These are phyloP conservation scores for Phytophthora ohioensis DNA, from an alignment of 352 stramenopile genomes.

Conservation along the genomic window DNA sequence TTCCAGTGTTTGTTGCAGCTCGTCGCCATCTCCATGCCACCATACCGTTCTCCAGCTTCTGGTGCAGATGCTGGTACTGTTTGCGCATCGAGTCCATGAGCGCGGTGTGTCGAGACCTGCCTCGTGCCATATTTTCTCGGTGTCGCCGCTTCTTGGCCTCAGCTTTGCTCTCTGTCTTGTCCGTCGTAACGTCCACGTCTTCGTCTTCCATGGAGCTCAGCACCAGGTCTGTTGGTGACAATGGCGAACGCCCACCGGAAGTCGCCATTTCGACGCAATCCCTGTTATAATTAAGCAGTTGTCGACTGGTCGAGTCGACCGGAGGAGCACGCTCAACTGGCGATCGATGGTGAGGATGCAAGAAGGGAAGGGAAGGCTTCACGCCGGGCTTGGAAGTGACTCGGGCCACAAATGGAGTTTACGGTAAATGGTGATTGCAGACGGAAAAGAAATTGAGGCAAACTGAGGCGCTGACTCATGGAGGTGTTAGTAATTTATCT, in stretches of 20 bases:
- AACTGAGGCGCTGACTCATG: slow-evolving; percentile 11
- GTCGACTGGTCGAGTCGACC: slow-evolving; percentile 5
- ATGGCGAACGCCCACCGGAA: slow-evolving; percentile 16
- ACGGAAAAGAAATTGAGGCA: neutral
- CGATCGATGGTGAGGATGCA: slow-evolving; percentile 30
- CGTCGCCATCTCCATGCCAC: slow-evolving; percentile 15
- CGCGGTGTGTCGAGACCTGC: slow-evolving; percentile 37
- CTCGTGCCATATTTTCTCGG: slow-evolving; percentile 41
- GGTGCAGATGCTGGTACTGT: slow-evolving; percentile 34
- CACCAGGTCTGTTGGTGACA: slow-evolving; percentile 24
- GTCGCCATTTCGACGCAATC: slow-evolving; percentile 19
- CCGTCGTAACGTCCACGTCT: slow-evolving; percentile 8
- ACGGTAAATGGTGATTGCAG: slow-evolving; percentile 22
- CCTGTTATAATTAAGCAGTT: neutral
- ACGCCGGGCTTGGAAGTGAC: neutral
- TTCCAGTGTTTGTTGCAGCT: neutral
- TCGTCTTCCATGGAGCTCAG: slow-evolving; percentile 5
- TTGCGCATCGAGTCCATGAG: slow-evolving; percentile 39
- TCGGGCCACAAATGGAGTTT: slow-evolving; percentile 20
- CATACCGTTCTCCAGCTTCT: slow-evolving; percentile 33
- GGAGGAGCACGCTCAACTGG: neutral
- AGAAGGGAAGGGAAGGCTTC: slow-evolving; percentile 10
- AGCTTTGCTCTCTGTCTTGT: slow-evolving; percentile 27
- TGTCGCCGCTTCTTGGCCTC: slow-evolving; percentile 36
- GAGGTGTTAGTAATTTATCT: slow-evolving; percentile 9